Conservation (phyloP, 768 basidiomycete genomes). For the Rhizopogon roseolus region DNA sequence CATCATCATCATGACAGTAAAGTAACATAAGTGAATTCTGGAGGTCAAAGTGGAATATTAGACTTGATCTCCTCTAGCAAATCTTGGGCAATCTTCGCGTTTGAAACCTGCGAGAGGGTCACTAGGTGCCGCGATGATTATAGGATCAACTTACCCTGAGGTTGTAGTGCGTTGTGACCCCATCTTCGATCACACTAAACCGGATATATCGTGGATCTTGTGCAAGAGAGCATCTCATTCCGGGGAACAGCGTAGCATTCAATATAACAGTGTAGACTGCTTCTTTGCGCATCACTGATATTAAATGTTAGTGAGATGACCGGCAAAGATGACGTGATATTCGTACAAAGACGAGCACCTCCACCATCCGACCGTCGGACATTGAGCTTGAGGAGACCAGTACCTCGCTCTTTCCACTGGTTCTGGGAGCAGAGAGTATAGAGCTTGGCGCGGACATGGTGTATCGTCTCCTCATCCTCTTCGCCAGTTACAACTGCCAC, state of each 20-base stretch:
- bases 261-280: slow-evolving; percentile 72
- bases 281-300: slow-evolving; percentile 79
- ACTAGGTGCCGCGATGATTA: slow-evolving; percentile 4
- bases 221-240: slow-evolving; percentile 68
- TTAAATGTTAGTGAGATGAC: slow-evolving; percentile 7
- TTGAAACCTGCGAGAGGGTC: slow-evolving; percentile 44
- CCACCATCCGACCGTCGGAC: slow-evolving; percentile 57
- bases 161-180: slow-evolving; percentile 65
- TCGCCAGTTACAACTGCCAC: slow-evolving; percentile 67
- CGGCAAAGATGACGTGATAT: slow-evolving; percentile 1
- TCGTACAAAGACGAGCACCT: slow-evolving; percentile 65
- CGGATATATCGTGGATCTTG: slow-evolving; percentile 79
- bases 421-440: slow-evolving; percentile 52
- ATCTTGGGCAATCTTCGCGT: slow-evolving; percentile 66
- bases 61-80: slow-evolving; percentile 51
- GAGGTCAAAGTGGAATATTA: slow-evolving; percentile 32
- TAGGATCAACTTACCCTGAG: slow-evolving; percentile 48
- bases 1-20: slow-evolving; percentile 11
- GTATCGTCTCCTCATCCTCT: slow-evolving; percentile 75
- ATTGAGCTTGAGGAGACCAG: slow-evolving; percentile 67
- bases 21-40: slow-evolving; percentile 5
- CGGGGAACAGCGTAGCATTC: slow-evolving; percentile 71
- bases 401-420: slow-evolving; percentile 77
- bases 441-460: slow-evolving; percentile 75
- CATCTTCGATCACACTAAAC: slow-evolving; percentile 66